Evolutionary conservation across 129 eudicot genomes (phyloP).

Genomic region (Centaurea solstitialis): DNA sequence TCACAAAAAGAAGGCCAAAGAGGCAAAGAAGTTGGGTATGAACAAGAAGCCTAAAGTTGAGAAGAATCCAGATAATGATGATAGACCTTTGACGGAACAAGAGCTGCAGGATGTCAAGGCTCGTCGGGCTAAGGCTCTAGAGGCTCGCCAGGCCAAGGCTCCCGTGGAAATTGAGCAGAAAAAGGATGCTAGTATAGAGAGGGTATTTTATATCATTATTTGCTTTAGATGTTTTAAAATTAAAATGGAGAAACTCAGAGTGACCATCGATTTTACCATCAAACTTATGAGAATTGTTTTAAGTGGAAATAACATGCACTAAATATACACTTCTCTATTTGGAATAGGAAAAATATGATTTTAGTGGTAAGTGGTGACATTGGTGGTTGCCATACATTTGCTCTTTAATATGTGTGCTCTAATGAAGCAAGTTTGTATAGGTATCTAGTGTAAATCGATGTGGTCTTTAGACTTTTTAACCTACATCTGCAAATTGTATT

Average conservation of each 20-base stretch:
- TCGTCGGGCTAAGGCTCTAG: slow-evolving; percentile 59
- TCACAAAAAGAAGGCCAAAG: slow-evolving; percentile 84
- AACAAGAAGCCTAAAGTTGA: slow-evolving; percentile 66
- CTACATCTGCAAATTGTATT: neutral
- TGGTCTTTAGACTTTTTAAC: neutral
- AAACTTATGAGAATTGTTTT: neutral
- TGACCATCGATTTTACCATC: neutral
- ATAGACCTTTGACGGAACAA: slow-evolving; percentile 83
- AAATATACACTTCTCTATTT: neutral
- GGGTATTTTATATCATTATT: slow-evolving; percentile 44
- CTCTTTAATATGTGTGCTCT: neutral
- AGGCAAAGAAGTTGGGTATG: slow-evolving; percentile 79
- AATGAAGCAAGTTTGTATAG: neutral
- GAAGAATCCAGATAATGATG: slow-evolving; percentile 72
- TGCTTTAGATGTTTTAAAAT: neutral
- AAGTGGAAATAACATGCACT: neutral
- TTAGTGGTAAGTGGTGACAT: neutral
- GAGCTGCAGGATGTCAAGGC: slow-evolving; percentile 72
- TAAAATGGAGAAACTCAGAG: neutral
- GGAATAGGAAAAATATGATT: neutral
- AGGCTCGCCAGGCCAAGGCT: slow-evolving; percentile 60
- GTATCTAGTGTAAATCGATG: neutral
- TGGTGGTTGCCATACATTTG: neutral
- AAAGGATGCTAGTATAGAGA: slow-evolving; percentile 78
- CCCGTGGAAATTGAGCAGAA: slow-evolving; percentile 66